Evolutionary conservation across 23 red algal species (phyloP).

Genomic region (Pyropia haitanensis): DNA sequence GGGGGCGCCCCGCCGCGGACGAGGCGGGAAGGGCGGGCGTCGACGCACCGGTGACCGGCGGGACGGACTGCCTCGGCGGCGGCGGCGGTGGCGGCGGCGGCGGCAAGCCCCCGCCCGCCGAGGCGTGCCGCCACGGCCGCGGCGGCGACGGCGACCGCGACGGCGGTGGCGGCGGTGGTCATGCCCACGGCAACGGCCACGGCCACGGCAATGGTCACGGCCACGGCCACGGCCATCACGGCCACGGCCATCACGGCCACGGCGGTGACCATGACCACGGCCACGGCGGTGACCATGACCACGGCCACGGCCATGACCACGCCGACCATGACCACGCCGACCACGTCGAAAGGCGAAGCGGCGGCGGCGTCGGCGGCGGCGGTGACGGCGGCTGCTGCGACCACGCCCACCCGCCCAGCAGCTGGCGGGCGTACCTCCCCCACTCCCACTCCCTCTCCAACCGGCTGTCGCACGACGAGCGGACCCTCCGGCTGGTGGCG

Average conservation of each 20-base stretch:
- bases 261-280: conserved; percentile 14
- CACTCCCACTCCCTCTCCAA: conserved; percentile 38
- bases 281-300: neutral
- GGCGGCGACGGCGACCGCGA: no score
- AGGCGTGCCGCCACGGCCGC: no score
- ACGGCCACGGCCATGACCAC: conserved; percentile 13
- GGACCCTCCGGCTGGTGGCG: conserved; percentile 18
- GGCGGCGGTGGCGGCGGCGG: no score
- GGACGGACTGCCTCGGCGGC: no score
- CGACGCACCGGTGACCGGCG: no score
- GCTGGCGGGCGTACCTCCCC: conserved; percentile 46
- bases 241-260: neutral
- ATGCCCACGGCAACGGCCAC: neutral
- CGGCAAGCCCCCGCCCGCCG: no score
- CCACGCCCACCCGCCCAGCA: neutral
- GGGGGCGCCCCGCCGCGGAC: no score
- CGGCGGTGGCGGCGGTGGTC: no score
- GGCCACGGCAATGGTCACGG: neutral
- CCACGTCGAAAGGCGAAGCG: neutral
- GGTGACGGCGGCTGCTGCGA: neutral
- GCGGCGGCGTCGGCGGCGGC: neutral
- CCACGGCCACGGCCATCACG: neutral
- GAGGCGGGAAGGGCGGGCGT: no score
- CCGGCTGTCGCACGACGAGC: conserved; percentile 27
- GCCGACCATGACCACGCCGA: conserved; percentile 1